Conservation (phyloP, 768 basidiomycete genomes). For the Termitomyces heimii region DNA sequence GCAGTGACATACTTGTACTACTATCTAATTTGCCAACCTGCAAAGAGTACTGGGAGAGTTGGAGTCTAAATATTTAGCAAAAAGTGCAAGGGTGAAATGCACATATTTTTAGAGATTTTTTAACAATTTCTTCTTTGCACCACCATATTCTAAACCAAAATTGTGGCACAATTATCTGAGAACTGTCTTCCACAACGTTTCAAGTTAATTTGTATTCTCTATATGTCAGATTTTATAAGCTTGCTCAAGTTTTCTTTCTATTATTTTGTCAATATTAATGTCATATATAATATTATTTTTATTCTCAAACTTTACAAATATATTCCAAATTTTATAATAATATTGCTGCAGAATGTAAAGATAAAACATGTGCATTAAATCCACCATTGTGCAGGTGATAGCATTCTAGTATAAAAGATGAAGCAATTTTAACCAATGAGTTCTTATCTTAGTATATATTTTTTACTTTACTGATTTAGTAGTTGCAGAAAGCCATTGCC, state of each 20-base stretch:
- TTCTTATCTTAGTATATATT: constrained; percentile 15
- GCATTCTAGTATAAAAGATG: constrained; percentile 25
- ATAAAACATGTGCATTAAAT: too few relatives aligned
- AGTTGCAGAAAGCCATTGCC: constrained; percentile 15
- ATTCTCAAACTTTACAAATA: neutral
- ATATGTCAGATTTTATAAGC: neutral
- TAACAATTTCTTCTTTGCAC: neutral
- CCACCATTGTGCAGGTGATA: constrained; percentile 10
- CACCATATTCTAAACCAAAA: neutral
- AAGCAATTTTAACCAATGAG: constrained; percentile 25
- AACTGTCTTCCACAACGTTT: neutral
- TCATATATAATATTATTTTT: neutral
- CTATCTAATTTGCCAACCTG: neutral
- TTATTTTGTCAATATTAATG: neutral
- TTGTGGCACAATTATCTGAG: neutral
- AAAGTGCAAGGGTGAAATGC: neutral
- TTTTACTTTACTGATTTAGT: constrained; percentile 7
- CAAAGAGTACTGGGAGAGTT: neutral
- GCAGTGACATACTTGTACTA: neutral
- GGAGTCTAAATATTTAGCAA: neutral
- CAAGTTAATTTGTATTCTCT: neutral
- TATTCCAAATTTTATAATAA: neutral
- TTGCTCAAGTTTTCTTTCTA: neutral
- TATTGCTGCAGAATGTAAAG: too few relatives aligned
- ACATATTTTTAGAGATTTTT: neutral